These are phyloP conservation scores for Diaporthe capsici DNA, from an alignment of 2,329 filamentous ascomycete genomes.

Conservation along the genomic window DNA sequence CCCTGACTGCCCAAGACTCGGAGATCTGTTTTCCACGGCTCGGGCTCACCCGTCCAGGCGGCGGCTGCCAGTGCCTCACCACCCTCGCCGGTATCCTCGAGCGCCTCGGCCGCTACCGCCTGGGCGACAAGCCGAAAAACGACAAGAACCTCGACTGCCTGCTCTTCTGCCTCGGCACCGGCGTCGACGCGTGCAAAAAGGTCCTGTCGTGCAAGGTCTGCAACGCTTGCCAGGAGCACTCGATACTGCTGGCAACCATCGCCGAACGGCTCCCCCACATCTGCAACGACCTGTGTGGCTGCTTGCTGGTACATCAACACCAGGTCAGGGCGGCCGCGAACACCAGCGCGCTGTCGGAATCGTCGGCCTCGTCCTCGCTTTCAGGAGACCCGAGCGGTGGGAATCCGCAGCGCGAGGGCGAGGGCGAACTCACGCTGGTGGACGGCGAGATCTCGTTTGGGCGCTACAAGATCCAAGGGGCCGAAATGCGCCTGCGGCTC, in stretches of 20 bases:
- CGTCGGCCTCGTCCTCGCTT: neutral
- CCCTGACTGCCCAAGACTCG: neutral
- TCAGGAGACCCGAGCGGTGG: neutral
- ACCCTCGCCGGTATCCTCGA: slow-evolving; percentile 10
- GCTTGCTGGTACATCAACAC: slow-evolving; percentile 5
- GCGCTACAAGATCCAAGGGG: neutral
- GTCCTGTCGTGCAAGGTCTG: neutral
- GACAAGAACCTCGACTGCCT: slow-evolving; percentile 10
- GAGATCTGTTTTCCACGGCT: neutral
- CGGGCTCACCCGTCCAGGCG: neutral
- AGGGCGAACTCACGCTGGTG: neutral
- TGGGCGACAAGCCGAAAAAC: neutral
- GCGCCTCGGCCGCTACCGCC: slow-evolving; percentile 17
- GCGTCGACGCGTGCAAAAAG: neutral
- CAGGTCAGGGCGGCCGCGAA: neutral
- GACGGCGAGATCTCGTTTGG: slow-evolving; percentile 19
- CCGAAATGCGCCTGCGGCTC: slow-evolving; percentile 14
- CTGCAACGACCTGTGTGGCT: slow-evolving; percentile 20
- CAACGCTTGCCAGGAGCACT: slow-evolving; percentile 15
- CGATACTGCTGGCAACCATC: slow-evolving; percentile 19
- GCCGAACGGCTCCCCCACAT: slow-evolving; percentile 1
- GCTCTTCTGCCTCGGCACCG: slow-evolving; percentile 14
- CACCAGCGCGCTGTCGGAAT: neutral
- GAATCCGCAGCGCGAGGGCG: neutral
- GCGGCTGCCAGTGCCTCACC: slow-evolving; percentile 9